Conservation (phyloP, 192 early-diverging fungal species). For the Gigaspora rosea region DNA sequence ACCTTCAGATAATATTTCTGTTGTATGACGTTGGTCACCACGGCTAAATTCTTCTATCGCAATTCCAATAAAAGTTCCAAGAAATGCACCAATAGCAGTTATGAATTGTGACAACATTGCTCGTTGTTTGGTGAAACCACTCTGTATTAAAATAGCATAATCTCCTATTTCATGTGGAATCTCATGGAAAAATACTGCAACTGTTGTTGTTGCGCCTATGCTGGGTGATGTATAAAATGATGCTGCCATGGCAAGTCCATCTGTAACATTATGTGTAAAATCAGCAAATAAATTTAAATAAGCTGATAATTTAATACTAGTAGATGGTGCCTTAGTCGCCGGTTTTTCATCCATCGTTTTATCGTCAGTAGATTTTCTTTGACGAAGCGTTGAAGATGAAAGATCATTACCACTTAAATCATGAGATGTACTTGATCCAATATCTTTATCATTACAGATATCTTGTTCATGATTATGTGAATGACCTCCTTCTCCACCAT, state of each 20-base stretch:
- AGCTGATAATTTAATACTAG: slow-evolving; percentile 67
- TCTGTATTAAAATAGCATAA: slow-evolving; percentile 84
- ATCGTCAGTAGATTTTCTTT: slow-evolving; percentile 24
- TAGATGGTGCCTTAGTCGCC: slow-evolving; percentile 39
- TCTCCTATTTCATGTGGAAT: slow-evolving; percentile 90
- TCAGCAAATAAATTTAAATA: slow-evolving; percentile 84
- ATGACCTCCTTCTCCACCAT: slow-evolving; percentile 63
- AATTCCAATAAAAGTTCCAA: slow-evolving; percentile 76
- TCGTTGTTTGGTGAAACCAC: slow-evolving; percentile 71
- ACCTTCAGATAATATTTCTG: too few relatives aligned
- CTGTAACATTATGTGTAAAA: slow-evolving; percentile 84
- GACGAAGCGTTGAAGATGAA: neutral
- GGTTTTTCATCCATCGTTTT: slow-evolving; percentile 38
- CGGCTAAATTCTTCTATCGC: slow-evolving; percentile 69
- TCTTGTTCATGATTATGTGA: slow-evolving; percentile 56
- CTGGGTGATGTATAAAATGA: slow-evolving; percentile 82
- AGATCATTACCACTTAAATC: neutral
- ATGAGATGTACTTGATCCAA: neutral
- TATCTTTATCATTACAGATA: slow-evolving; percentile 46
- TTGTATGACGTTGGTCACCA: slow-evolving; percentile 32
- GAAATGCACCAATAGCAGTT: slow-evolving; percentile 78
- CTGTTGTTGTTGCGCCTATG: slow-evolving; percentile 80
- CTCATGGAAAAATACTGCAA: slow-evolving; percentile 88
- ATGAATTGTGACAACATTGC: slow-evolving; percentile 80
- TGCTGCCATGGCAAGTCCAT: slow-evolving; percentile 81